Evolutionary conservation across 2,329 filamentous ascomycete genomes (phyloP).

Genomic region (Xylariaceae sp.): DNA sequence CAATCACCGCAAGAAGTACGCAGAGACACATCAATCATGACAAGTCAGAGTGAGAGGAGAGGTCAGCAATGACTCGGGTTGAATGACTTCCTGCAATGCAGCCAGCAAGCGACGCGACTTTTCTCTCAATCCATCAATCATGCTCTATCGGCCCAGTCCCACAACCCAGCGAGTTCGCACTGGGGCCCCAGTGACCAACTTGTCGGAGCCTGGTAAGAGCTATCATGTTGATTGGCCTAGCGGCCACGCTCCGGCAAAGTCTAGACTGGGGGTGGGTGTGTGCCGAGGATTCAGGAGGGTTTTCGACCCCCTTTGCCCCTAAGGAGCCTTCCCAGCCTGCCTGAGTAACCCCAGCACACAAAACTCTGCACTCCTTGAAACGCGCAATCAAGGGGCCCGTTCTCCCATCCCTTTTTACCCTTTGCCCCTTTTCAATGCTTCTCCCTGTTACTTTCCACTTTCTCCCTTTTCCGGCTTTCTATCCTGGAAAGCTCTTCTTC

Average conservation of each 20-base stretch:
- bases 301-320: slow-evolving; percentile 36
- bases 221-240: slow-evolving; percentile 29
- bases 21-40: slow-evolving; percentile 7
- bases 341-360: slow-evolving; percentile 33
- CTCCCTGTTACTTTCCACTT: slow-evolving; percentile 26
- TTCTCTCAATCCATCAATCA: slow-evolving; percentile 24
- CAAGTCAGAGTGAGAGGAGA: background rate
- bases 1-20: background rate
- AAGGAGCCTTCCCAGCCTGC: slow-evolving; percentile 28
- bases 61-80: too few species aligned
- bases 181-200: slow-evolving; percentile 32
- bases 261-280: slow-evolving; percentile 30
- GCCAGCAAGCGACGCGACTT: slow-evolving; percentile 17
- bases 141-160: slow-evolving; percentile 14
- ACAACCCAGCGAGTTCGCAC: slow-evolving; percentile 32
- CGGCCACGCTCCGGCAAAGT: slow-evolving; percentile 12
- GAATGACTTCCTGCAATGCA: too few species aligned
- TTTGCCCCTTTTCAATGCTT: slow-evolving; percentile 30
- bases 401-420: slow-evolving; percentile 27
- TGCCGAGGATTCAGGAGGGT: slow-evolving; percentile 25
- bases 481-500: too few species aligned
- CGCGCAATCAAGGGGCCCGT: slow-evolving; percentile 34
- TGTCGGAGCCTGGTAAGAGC: slow-evolving; percentile 23
- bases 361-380: slow-evolving; percentile 41
- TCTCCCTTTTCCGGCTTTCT: background rate